These are phyloP conservation scores for Ceratobasidium sp. DNA, from an alignment of 1,284 basidiomycete species.

Conservation along the genomic window DNA sequence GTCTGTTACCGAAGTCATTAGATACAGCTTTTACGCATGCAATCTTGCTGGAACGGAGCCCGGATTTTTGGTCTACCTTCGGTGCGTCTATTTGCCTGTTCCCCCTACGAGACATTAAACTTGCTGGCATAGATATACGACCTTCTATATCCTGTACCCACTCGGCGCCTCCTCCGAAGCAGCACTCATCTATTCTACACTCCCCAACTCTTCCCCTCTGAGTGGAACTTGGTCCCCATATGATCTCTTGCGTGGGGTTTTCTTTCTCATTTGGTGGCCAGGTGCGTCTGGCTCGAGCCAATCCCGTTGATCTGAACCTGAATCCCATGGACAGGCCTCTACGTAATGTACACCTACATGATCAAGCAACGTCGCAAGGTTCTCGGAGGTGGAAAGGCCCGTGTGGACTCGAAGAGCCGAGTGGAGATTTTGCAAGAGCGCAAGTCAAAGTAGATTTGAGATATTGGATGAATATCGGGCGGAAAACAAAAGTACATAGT, in stretches of 20 bases:
- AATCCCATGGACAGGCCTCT: conserved; percentile 63
- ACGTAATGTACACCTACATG: conserved; percentile 91
- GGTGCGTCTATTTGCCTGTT: conserved; percentile 48
- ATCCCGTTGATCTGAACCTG: not conserved
- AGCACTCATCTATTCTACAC: conserved; percentile 78
- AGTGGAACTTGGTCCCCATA: conserved; percentile 50
- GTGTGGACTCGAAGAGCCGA: conserved; percentile 15
- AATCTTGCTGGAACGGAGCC: conserved; percentile 63
- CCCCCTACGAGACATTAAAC: too few relatives aligned
- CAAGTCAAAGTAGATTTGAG: conserved; percentile 2
- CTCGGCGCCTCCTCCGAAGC: conserved; percentile 92
- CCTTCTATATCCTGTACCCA: conserved; percentile 93
- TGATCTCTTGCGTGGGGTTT: conserved; percentile 62
- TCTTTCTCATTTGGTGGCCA: conserved; percentile 92
- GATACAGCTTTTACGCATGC: conserved; percentile 89
- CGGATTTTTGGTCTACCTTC: conserved; percentile 53
- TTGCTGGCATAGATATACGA: conserved; percentile 69
- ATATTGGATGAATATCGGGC: too few relatives aligned
- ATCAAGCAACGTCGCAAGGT: conserved; percentile 82
- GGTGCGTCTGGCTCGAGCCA: conserved; percentile 58
- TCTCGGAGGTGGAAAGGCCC: conserved; percentile 55
- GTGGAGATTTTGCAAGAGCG: conserved; percentile 28
- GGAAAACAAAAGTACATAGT: too few relatives aligned
- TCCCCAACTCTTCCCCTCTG: conserved; percentile 62
- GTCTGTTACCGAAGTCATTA: conserved; percentile 90